Conservation (phyloP, 768 basidiomycete species). For the Rubroboletus pulcherrimus region DNA sequence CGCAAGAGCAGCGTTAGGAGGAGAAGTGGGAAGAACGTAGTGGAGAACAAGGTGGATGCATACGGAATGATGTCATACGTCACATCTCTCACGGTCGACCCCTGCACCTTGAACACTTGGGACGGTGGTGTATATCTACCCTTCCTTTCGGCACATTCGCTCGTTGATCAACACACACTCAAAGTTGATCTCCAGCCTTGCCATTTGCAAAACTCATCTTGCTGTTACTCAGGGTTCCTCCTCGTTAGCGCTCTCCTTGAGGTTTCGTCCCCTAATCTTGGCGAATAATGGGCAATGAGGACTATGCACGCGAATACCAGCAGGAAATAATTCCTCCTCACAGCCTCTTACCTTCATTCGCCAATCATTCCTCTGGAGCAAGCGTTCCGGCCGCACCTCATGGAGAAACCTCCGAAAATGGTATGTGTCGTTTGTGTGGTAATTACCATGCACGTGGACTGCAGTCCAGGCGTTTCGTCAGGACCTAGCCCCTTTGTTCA, state of each 20-base stretch:
- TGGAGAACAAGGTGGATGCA: too few relatives aligned
- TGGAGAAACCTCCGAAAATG: constrained; percentile 8
- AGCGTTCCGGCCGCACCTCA: not conserved
- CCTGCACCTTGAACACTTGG: not conserved
- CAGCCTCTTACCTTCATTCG: not conserved
- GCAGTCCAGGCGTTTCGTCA: constrained; percentile 1
- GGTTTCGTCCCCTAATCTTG: not conserved
- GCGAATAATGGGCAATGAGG: constrained; percentile 1
- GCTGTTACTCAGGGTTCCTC: not conserved
- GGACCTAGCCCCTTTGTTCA: not conserved
- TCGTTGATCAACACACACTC: not conserved
- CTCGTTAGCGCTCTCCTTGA: not conserved
- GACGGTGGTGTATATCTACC: not conserved
- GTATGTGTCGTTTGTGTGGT: constrained; percentile 17
- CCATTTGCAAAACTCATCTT: not conserved
- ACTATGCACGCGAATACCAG: not conserved
- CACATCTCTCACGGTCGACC: not conserved
- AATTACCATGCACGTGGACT: not conserved
- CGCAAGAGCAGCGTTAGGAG: not conserved
- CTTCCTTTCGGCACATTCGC: not conserved
- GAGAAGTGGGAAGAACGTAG: not conserved
- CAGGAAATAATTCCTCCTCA: not conserved
- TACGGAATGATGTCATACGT: not conserved
- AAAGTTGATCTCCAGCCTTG: not conserved
- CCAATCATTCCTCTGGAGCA: not conserved